Evolutionary conservation across 768 basidiomycete species (phyloP), one percentile per base, ranked within the genome.

Genomic region (Albatrellus ellisii): DNA sequence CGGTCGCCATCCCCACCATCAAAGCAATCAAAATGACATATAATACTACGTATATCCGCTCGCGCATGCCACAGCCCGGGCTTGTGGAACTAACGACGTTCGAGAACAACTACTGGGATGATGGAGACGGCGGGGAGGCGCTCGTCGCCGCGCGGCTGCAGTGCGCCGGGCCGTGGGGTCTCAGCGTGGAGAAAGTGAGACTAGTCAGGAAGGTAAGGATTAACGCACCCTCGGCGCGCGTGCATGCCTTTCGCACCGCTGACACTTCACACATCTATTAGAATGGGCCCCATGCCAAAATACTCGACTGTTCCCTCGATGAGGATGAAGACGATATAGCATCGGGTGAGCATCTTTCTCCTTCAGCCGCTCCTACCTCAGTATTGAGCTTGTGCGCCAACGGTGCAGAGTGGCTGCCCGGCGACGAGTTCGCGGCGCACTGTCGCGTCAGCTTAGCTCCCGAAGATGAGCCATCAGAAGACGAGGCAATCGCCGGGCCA

Each of bases 1-100:
- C 85, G 8, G 55, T 92, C 11, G 58, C 67, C 4, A 68, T 97
- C 11, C 73, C 79, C 2, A 75, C 79, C 0, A 62, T 75, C n/a
- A 66, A 68, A 4, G 74, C 86, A 0, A 66, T 95, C 44, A 63
- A 62, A 26, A 59, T 70, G 14, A 62, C 56, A 2, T 75, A 77
- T 47, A 63, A 65, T 6, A 69, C 81, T 8, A 56, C 56, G 1
- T 90, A 87, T 48, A 57, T 62, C 41, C 64, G 71, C 27, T 53
- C 67, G 26, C 49, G 64, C 22, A 54, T 56, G 12, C 48, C 65
- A 1, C 65, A 66, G 50, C 61, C 63, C 2, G 72, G 70, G 1
- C 51, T 77, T 6, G 66, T 72, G 1, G 71, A 82, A 55, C 49
- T 84, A 34, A 50, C 51, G 17, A 69, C 69, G 4, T 78, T 70